These are phyloP conservation scores for Lasiosphaeria ovina DNA, from an alignment of 495 filamentous ascomycete genomes.

Conservation along the genomic window DNA sequence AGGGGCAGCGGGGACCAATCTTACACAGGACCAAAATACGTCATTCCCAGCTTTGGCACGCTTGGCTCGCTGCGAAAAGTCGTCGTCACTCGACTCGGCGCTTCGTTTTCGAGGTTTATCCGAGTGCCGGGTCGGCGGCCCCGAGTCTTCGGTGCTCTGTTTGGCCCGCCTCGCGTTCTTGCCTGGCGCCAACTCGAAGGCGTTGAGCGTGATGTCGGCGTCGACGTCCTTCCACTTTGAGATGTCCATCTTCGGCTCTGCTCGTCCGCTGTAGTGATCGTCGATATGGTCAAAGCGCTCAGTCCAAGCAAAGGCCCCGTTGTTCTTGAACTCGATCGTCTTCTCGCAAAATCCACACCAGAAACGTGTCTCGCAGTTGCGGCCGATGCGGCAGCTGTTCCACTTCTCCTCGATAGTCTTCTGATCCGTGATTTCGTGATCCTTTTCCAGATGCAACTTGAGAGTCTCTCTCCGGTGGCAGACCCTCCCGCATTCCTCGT, in stretches of 20 bases:
- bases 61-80: not conserved
- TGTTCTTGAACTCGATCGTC: constrained; percentile 54
- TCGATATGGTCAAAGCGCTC: constrained; percentile 89
- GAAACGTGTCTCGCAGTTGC: constrained; percentile 67
- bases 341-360: constrained; percentile 87
- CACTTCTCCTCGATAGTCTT: constrained; percentile 46
- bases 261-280: constrained; percentile 61
- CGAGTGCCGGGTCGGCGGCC: not conserved
- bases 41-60: not conserved
- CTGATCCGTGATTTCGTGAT: constrained; percentile 48
- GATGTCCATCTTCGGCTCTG: constrained; percentile 29
- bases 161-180: not conserved
- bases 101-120: not conserved
- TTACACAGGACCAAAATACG: constrained; percentile 13
- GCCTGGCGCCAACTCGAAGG: not conserved
- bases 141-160: not conserved
- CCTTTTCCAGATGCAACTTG: constrained; percentile 55
- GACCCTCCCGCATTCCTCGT: constrained; percentile 52
- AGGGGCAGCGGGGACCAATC: not conserved
- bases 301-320: constrained; percentile 60
- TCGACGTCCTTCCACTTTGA: constrained; percentile 38
- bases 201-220: not conserved
- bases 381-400: constrained; percentile 59
- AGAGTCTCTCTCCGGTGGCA: constrained; percentile 64
- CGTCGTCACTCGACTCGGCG: not conserved